phyloP scores from a whole-genome alignment of 352 stramenopile species.

The Globisporangium paddicum region DNA sequence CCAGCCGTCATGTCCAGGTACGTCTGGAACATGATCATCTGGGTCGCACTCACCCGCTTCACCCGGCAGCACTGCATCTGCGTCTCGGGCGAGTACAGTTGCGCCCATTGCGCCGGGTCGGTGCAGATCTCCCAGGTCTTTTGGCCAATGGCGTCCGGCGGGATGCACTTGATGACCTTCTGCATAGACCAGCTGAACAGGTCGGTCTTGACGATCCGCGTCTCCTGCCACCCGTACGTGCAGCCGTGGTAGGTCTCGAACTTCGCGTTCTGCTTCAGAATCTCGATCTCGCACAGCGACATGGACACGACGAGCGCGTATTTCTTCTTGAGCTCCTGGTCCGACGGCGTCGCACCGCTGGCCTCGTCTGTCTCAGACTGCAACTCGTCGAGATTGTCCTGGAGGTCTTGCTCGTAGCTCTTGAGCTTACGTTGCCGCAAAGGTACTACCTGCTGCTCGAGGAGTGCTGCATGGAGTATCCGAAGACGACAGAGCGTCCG shows the following conservation, averaged over 20 bases:
- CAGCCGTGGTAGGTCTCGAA: neutral
- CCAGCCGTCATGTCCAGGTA: neutral
- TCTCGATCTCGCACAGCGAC: neutral
- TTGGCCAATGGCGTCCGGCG: neutral
- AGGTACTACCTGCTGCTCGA: no score
- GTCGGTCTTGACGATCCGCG: neutral
- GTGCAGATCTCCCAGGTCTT: slow-evolving; percentile 7
- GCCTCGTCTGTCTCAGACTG: neutral
- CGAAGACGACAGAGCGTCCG: neutral
- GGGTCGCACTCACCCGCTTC: neutral
- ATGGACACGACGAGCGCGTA: neutral
- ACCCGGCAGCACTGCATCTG: neutral
- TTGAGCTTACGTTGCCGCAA: no score
- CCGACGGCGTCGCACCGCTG: no score
- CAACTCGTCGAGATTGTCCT: neutral
- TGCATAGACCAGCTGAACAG: slow-evolving; percentile 8
- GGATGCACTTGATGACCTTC: neutral
- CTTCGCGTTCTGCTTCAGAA: neutral
- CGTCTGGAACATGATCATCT: neutral
- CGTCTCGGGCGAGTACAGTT: neutral
- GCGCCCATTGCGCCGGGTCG: neutral
- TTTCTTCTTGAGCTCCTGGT: neutral
- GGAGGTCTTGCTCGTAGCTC: neutral
- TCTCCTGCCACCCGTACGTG: neutral
- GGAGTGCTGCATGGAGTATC: neutral